Base-by-base conservation (phyloP, 2,329 filamentous ascomycete genomes). In the Sporothrix schenckii region DNA sequence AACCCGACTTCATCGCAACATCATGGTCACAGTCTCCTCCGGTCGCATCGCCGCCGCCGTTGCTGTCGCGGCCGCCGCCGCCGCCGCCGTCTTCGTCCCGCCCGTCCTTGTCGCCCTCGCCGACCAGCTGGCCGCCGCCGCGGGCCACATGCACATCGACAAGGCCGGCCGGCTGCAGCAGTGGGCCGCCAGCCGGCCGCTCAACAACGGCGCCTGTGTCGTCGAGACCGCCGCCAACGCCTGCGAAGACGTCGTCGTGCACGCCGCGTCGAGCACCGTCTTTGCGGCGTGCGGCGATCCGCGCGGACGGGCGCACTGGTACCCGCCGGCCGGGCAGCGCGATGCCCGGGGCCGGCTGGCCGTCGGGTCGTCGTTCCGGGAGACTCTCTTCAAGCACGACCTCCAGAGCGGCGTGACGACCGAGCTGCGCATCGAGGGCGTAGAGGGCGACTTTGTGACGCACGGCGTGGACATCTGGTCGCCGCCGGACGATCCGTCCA, bases 381-480 rank as follows among this genome's bases (percentile, higher is more conserved):
- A 68, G 50, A 30, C 44, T 34, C 65, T 68, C 30, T 68, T 68
- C 50, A 68, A 68, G 65, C 65, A 68, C 50, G 65, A 68, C 30
- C 24, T 68, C 30, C 11, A 19, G 34, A 27, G 34, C 9, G 50
- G 65, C n/a, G 7, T 24, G n/a, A 56, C 65, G 10, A 56, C 50
- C 5, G 49, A 68, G 30, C 50, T 68, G 34, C 4, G 6, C 1
- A 44, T 68, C 6, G 27, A 53, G 11, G 65, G 65, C 5, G 14
- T 68, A 13, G 30, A 54, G 2, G 49, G 49, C 27, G 65, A 68
- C 50, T 68, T 68, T 47, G 65, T 68, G n/a, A 68, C 50, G 13
- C 65, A 68, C 50, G 65, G 65, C 4, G 39, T 68, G 10, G 65
- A 68, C 50, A 3, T 68, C 11, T 68, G 34, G 34, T 3, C 50